Evolutionary conservation across 108 stramenopile genomes (phyloP).

Genomic region (Schizochytrium sp.): DNA sequence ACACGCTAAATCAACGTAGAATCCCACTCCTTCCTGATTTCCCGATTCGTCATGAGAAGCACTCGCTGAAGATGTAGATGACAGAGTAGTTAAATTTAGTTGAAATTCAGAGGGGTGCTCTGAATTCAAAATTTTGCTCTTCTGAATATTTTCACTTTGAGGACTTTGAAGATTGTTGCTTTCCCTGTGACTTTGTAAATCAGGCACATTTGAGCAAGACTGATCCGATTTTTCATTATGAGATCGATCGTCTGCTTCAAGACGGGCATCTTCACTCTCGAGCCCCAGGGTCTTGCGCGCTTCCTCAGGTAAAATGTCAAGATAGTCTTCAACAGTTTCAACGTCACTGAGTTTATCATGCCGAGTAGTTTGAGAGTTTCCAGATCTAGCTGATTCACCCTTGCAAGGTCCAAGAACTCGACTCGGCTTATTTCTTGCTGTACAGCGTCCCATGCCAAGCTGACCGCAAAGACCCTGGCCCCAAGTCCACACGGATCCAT

Average conservation of each 20-base stretch:
- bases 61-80: too few relatives aligned
- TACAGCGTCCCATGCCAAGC: slow-evolving; percentile 5
- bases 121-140: too few relatives aligned
- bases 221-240: too few relatives aligned
- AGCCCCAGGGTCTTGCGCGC: not conserved
- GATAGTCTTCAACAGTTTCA: slow-evolving; percentile 30
- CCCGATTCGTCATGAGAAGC: too few relatives aligned
- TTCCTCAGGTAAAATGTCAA: slow-evolving; percentile 10
- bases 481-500: slow-evolving; percentile 52
- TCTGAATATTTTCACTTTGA: too few relatives aligned
- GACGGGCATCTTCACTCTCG: not conserved
- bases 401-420: not conserved
- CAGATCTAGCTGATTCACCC: not conserved
- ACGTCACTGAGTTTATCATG: not conserved
- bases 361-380: not conserved
- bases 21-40: too few relatives aligned
- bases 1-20: too few relatives aligned
- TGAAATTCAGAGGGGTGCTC: too few relatives aligned
- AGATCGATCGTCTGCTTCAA: not conserved
- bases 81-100: too few relatives aligned
- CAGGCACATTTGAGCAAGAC: too few relatives aligned
- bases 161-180: too few relatives aligned
- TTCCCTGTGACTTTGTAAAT: too few relatives aligned
- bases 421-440: not conserved
- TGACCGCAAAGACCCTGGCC: slow-evolving; percentile 47